A percentile compares a stretch with the other conserved stretches of the same genome.
These are phyloP conservation scores for Sordariomycetes sp. DNA, from an alignment of 2,329 filamentous ascomycete genomes.

Conservation along the genomic window DNA sequence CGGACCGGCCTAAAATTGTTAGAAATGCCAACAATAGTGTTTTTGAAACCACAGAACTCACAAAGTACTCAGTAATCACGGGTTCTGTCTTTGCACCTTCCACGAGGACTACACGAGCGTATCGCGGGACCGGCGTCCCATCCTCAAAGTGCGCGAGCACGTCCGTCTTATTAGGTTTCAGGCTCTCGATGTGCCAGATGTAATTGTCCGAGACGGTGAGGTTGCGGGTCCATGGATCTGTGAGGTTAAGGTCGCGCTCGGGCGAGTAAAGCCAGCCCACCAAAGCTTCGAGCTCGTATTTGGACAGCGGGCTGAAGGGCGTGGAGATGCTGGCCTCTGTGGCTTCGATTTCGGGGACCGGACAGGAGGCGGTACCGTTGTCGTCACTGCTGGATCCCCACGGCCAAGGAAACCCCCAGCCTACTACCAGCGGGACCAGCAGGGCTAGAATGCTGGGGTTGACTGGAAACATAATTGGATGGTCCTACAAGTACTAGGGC, in stretches of 20 bases:
- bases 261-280: conserved; percentile 16
- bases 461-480: too few relatives aligned
- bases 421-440: too few relatives aligned
- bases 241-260: conserved; percentile 27
- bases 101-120: conserved; percentile 31
- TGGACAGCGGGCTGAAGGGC: conserved; percentile 24
- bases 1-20: conserved; percentile 21
- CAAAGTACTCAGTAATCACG: conserved; percentile 29
- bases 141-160: conserved; percentile 29
- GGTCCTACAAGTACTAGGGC: too few relatives aligned
- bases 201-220: conserved; percentile 28
- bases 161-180: conserved; percentile 32
- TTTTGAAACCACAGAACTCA: too few relatives aligned
- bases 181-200: conserved; percentile 29
- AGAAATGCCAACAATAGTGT: too few relatives aligned
- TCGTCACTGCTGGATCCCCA: too few relatives aligned
- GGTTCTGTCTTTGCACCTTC: conserved; percentile 26
- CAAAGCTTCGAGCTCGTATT: conserved; percentile 25
- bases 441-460: too few relatives aligned
- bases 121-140: conserved; percentile 18
- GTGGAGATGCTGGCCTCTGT: conserved; percentile 26
- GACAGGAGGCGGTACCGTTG: conserved; percentile 6
- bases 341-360: conserved; percentile 13
- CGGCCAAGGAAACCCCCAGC: too few relatives aligned
- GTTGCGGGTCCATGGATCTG: conserved; percentile 14